Base-by-base conservation (phyloP, 2,329 filamentous ascomycete genomes). In the Cercospora sp. region DNA sequence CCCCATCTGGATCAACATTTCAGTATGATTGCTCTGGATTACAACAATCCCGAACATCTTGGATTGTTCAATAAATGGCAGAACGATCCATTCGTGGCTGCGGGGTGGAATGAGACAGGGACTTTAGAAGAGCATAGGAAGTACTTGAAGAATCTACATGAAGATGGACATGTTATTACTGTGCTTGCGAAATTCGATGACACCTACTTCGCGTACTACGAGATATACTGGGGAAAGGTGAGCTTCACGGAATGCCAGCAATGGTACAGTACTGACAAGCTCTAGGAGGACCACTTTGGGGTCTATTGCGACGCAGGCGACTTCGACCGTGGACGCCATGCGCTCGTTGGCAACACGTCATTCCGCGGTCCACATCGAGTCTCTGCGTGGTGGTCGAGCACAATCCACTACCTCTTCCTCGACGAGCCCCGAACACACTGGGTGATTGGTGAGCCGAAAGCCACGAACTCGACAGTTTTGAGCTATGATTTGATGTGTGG, bases 31-130 rank as follows among this genome's bases (percentile, higher is more conserved):
- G 88, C 87, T 10, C 84, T 94, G 1, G 89, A 94, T 77, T 91
- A 87, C 79, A 75, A 84, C 33, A 82, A 91, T 74, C 76, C 82
- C 1, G 83, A 87, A 73, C 91, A 94, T 79, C 80, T 94, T 61
- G 80, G 83, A 16, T 83, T 92, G 5, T 94, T 94, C 82, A 89
- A 93, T 79, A 84, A 84, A 66, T 94, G 91, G 91, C 91, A 93
- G 80, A 94, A 94, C 75, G 91, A 94, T 76, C 91, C 91, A 63
- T 89, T 91, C 61, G 91, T 94, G 33, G 90, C 90, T 3, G 87
- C 90, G 75, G 91, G 91, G 3, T 94, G 91, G 91, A 91, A 92
- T 75, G 88, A 92, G 81, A 91, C 89, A 1, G 91, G 91, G 33
- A 91, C 90, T 1, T 79, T 92, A 59, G 90, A 92, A 31, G 85